Evolutionary conservation across 331 rosid genomes (phyloP), one percentile per base, ranked within the genome.

Genomic region (Malus hybrid): DNA sequence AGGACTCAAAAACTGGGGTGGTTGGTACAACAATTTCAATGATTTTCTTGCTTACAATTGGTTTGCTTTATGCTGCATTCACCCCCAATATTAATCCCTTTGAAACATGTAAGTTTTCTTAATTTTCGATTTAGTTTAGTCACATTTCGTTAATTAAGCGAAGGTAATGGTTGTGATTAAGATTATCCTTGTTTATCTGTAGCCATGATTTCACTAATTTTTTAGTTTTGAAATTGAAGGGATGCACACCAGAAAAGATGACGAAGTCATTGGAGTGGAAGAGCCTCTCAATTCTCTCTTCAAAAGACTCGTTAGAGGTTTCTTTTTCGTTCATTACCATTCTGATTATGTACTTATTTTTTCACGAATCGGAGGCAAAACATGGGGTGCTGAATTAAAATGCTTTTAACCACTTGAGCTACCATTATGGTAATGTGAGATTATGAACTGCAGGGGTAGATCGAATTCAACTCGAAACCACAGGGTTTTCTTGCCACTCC

Each of bases 241-340:
- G 77, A 76, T 42, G 84, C 44, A 39, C 33, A 53, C 28, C 16
- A 55, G 22, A 53, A 64, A 60, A 12, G 26, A 52, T 46, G 53
- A 73, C 16, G 10, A 29, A 39, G 62, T 20, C 63, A 5, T 64
- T 57, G 67, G 32, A 70, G 61, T 66, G 63, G 65, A 50, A 44
- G 66, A 76, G 48, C 50, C 73, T 71, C 73, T 30, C 19, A 14
- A 76, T 6, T 66, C 65, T 63, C 22, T 64, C 5, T 29, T 76
- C 36, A 66, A 53, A 76, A 81, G 84, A 66, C 73, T 76, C 65
- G 81, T 76, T 32, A 76, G 71, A 81, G 84, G 84, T 81, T 66
- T 2, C 6, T 24, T n/a, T 4, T 5, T 24, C 44, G 12, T 60
- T 18, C 63, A n/a, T 20, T 20, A n/a, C 30, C 19, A 12, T 34